Base-by-base conservation (phyloP, 441 rosid species). In the Erodium texanum region DNA sequence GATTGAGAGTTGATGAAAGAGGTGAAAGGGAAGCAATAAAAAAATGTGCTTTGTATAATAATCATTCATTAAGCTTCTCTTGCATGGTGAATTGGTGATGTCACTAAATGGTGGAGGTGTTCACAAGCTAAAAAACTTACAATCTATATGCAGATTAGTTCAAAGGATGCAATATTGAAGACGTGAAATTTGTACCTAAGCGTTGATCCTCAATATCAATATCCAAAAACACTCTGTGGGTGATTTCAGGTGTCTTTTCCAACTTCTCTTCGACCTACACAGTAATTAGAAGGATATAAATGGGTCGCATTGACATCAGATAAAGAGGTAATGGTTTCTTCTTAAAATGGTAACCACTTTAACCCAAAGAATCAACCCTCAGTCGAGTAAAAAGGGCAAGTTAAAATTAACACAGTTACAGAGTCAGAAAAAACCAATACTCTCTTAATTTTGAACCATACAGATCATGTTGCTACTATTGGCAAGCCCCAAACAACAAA, bases 181-280 rank as follows among this genome's bases (percentile, higher is more conserved):
- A 68, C 24, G 32, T 24, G 70, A 75, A 64, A 68, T 29, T 18
- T 3, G 7, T 77, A 93, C 97, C 98, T 79, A 86, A 72, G 19
- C 85, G 96, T 67, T 93, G 98, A 68, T 81, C 93, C 10, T 89
- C 98, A 27, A 93, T 93, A 85, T 90, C 95, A 62, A 93, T 79
- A 70, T 93, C 97, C 83, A 93, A 83, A 81, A 79, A 93, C 15
- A 90, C 98, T 78, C 95, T 89, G 74, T 91, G 86, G 19, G 97
- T 91, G 79, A 91, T 84, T 72, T 93, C 93, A 66, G 84, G 71
- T 23, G 74, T 79, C 72, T 80, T 82, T 43, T 83, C 85, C 1
- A 32, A 80, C 79, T 68, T 73, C 71, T 82, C 93, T 72, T 79
- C 89, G 64, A 69, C 86, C 98, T 93, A 71, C 62, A 45, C 69